These are phyloP conservation scores for Pestalotiopsis sp. DNA, from an alignment of 2,329 filamentous ascomycete species.

Conservation along the genomic window DNA sequence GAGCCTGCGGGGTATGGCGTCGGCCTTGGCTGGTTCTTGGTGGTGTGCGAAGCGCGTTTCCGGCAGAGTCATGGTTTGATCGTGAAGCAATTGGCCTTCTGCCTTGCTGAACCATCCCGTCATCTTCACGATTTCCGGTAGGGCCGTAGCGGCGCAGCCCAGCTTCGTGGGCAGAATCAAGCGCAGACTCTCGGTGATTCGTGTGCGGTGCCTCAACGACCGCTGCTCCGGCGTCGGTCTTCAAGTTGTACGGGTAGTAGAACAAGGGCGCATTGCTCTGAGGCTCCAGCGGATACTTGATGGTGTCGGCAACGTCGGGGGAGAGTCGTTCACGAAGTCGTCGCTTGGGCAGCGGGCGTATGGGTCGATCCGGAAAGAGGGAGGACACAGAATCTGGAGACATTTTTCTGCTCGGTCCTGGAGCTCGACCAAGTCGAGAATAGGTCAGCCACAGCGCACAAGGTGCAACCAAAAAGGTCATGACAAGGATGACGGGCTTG, in stretches of 20 bases:
- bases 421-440: constrained; percentile 21
- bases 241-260: constrained; percentile 67
- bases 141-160: constrained; percentile 31
- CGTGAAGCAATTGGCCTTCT: constrained; percentile 42
- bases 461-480: constrained; percentile 24
- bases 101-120: constrained; percentile 24
- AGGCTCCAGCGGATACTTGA: constrained; percentile 80
- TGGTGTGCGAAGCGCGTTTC: constrained; percentile 43
- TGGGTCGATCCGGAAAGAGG: constrained; percentile 86
- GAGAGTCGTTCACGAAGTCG: constrained; percentile 86
- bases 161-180: constrained; percentile 38
- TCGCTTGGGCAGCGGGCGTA: constrained; percentile 88
- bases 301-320: constrained; percentile 79
- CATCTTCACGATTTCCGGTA: constrained; percentile 23
- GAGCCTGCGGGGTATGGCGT: constrained; percentile 53
- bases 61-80: constrained; percentile 48
- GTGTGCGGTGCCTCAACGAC: constrained; percentile 26
- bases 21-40: constrained; percentile 48
- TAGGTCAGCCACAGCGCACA: constrained; percentile 34
- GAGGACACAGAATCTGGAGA: constrained; percentile 77
- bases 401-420: constrained; percentile 57
- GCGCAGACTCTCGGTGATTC: constrained; percentile 30
- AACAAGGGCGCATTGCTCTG: constrained; percentile 74
- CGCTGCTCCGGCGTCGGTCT: constrained; percentile 44
- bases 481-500: constrained; percentile 18